A percentile compares a stretch with the other conserved stretches of the same genome.
These are phyloP conservation scores for Cystofilobasidium bisporidii DNA, from an alignment of 768 basidiomycete genomes.

Conservation along the genomic window DNA sequence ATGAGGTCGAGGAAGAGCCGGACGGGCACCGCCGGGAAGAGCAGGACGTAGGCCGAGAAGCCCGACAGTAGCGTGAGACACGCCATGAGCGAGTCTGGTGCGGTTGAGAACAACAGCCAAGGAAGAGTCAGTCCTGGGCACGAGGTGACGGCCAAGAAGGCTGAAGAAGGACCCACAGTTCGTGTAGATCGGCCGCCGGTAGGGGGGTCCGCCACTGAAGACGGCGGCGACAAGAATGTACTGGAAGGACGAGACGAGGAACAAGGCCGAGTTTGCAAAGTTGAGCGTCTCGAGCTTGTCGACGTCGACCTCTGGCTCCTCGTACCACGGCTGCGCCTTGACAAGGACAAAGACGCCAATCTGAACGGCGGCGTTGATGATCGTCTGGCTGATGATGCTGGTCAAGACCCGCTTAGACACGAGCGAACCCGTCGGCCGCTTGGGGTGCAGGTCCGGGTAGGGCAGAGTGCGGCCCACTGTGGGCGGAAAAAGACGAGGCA, in stretches of 20 bases:
- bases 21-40: slow-evolving; percentile 57
- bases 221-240: slow-evolving; percentile 94
- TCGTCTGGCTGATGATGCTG: slow-evolving; percentile 84
- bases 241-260: slow-evolving; percentile 94
- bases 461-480: slow-evolving; percentile 92
- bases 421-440: slow-evolving; percentile 87
- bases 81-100: slow-evolving; percentile 66
- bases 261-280: slow-evolving; percentile 84
- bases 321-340: slow-evolving; percentile 74
- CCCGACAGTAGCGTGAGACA: slow-evolving; percentile 58
- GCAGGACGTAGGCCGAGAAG: slow-evolving; percentile 68
- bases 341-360: slow-evolving; percentile 86
- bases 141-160: background rate
- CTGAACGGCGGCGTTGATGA: slow-evolving; percentile 73
- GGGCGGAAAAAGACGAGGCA: too few species aligned
- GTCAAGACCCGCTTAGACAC: slow-evolving; percentile 90
- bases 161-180: slow-evolving; percentile 55
- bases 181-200: slow-evolving; percentile 87
- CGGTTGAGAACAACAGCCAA: background rate
- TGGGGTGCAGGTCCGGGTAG: slow-evolving; percentile 72
- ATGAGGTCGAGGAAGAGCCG: slow-evolving; percentile 64
- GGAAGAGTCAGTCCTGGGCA: background rate
- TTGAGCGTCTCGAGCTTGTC: slow-evolving; percentile 73
- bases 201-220: slow-evolving; percentile 96
- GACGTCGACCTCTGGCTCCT: slow-evolving; percentile 54